Conservation (phyloP, 1,284 basidiomycete genomes). For the Fomitiporia mediterranea region DNA sequence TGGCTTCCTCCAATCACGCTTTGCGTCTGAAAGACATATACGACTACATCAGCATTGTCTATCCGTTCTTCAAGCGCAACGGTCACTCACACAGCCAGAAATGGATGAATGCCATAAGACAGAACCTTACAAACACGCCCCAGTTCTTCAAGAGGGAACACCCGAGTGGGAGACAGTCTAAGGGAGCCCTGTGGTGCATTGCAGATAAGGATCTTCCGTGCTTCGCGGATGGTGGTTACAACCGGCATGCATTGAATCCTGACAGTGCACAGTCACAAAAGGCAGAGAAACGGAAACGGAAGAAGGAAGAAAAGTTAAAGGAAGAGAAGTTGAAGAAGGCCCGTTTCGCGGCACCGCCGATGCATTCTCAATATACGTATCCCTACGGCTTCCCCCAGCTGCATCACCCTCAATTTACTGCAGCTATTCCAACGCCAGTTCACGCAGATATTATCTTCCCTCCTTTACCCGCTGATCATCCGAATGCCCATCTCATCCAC, state of each 20-base stretch:
- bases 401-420: constrained; percentile 29
- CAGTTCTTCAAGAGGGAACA: constrained; percentile 73
- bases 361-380: constrained; percentile 3
- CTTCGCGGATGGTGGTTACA: constrained; percentile 20
- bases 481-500: constrained; percentile 46
- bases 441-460: constrained; percentile 34
- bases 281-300: constrained; percentile 18
- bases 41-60: constrained; percentile 90
- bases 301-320: constrained; percentile 15
- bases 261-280: constrained; percentile 11
- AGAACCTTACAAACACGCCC: constrained; percentile 80
- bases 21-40: constrained; percentile 95
- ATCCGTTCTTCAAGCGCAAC: constrained; percentile 88
- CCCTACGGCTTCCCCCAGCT: constrained; percentile 16
- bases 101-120: constrained; percentile 91
- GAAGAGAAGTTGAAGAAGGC: constrained; percentile 13
- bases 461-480: constrained; percentile 49
- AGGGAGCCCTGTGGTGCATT: constrained; percentile 68
- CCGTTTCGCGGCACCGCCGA: neutral
- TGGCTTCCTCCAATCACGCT: constrained; percentile 78
- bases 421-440: neutral
- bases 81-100: constrained; percentile 58
- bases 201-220: constrained; percentile 30
- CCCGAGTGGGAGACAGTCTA: constrained; percentile 43
- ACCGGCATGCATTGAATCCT: constrained; percentile 18